Base-by-base conservation (phyloP, 495 filamentous ascomycete species). In the Penicillium angulare region DNA sequence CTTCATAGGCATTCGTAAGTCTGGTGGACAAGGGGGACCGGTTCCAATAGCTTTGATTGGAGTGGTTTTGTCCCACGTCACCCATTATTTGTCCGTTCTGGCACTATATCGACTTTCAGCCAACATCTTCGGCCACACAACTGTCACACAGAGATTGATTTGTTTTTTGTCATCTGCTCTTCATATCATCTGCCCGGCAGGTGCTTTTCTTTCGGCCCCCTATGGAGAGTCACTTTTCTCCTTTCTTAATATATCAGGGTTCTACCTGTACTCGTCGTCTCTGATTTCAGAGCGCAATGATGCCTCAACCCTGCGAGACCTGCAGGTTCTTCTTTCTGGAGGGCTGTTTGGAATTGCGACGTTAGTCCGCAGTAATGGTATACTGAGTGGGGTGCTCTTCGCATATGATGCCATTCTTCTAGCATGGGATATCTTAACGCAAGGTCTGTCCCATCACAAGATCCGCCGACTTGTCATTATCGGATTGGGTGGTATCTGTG, bases 201-300 rank as follows among this genome's bases (percentile, higher is more conserved):
- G 92, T 8, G 68, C 96, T 2, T 97, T 97, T 61, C 81, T 98
- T 22, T 90, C 87, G 0, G 88, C 92, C 1, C 93, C 95, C 0
- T 93, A 90, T 59, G 79, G 81, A 17, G 95, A 98, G 68, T 82
- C 86, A 40, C 62, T 86, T 1, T 96, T 89, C 63, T 83, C 92
- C 1, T 73, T 93, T 7, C 68, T 96, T 23, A 86, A 86, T 39
- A 88, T 97, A 52, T 39, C 68, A 2, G 95, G 92, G 6, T 82
- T 76, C 50, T 81, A 88, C 29, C 59, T 88, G 52, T 92, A 92
- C 64, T 76, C 82, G 2, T 78, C 76, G 29, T 79, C 84, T 17
- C 65, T 79, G 9, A 61, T 66, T 42, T 60, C 68, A 13, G 51
- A 67, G 47, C 47, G 53, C 16, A 55, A 61, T 24, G 59, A 58